A percentile compares a stretch with the other conserved stretches of the same genome.
phyloP scores from a whole-genome alignment of 257 asterid genomes.

The Primulina huaijiensis region DNA sequence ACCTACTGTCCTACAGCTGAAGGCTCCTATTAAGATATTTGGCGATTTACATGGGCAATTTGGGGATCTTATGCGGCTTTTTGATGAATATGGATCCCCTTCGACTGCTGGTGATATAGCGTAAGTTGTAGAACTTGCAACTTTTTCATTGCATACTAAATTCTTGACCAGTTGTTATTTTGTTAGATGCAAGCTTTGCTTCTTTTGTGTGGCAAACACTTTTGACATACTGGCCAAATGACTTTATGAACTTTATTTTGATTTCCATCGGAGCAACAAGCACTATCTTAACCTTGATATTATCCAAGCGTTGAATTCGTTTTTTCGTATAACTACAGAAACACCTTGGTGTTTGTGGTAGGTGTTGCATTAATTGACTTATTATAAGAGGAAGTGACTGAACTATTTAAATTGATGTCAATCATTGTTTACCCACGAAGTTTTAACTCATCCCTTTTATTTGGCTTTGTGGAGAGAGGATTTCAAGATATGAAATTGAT shows the following conservation, averaged over 20 bases:
- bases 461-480: not conserved
- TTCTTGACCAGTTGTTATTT: conserved; percentile 1
- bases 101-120: conserved; percentile 95
- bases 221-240: not conserved
- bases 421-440: not conserved
- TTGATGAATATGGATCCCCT: conserved; percentile 95
- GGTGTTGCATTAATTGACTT: not conserved
- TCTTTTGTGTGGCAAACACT: not conserved
- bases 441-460: not conserved
- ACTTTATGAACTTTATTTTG: not conserved
- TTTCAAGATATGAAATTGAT: not conserved
- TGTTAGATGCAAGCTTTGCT: not conserved
- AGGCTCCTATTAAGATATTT: conserved; percentile 94
- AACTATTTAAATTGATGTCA: not conserved
- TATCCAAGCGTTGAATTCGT: not conserved
- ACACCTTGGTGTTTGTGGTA: not conserved
- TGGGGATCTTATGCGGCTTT: conserved; percentile 98
- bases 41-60: conserved; percentile 99
- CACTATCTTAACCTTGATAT: conserved; percentile 7
- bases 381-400: not conserved
- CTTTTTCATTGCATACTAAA: conserved; percentile 12
- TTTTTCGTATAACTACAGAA: conserved; percentile 5
- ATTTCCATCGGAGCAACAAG: not conserved
- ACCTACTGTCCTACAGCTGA: conserved; percentile 90
- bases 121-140: conserved; percentile 41